Percentiles rank a stretch among this genome's conserved stretches.
phyloP scores from a whole-genome alignment of 768 basidiomycete species.

The Mrakia gelida region DNA sequence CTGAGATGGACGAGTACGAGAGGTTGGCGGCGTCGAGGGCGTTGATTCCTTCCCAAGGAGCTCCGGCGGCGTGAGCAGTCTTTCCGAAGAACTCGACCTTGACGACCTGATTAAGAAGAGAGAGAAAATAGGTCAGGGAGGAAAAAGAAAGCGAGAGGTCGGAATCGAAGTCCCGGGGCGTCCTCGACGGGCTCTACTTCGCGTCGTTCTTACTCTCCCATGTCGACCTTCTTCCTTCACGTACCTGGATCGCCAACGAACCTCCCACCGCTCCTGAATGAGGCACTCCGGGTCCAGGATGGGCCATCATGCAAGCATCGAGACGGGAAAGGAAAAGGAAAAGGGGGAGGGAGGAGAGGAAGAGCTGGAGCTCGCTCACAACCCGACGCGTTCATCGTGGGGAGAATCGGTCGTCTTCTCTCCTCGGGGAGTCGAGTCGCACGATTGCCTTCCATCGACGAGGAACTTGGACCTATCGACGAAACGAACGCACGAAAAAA shows the following conservation, averaged over 20 bases:
- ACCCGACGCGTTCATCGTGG: slow-evolving; percentile 38
- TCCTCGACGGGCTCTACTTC: too few species aligned
- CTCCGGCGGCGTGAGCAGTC: slow-evolving; percentile 36
- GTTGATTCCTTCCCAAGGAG: slow-evolving; percentile 31
- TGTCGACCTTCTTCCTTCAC: neutral
- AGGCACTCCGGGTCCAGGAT: neutral
- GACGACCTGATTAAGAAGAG: slow-evolving; percentile 14
- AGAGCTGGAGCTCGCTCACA: too few species aligned
- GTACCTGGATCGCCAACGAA: slow-evolving; percentile 15
- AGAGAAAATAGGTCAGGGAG: neutral
- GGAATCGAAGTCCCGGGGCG: too few species aligned
- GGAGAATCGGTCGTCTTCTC: slow-evolving; percentile 41
- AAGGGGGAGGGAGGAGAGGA: too few species aligned
- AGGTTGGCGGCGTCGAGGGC: slow-evolving; percentile 72
- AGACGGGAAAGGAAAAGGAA: too few species aligned
- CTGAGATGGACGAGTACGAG: slow-evolving; percentile 72
- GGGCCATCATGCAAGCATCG: slow-evolving; percentile 39
- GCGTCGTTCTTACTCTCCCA: too few species aligned
- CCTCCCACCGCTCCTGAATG: neutral
- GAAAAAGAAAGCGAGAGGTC: neutral
- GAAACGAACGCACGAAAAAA: too few species aligned
- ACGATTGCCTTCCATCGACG: slow-evolving; percentile 38
- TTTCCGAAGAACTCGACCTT: slow-evolving; percentile 35
- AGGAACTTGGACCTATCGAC: slow-evolving; percentile 19
- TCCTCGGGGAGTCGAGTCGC: slow-evolving; percentile 41